Percentiles rank a stretch among this genome's conserved stretches.
phyloP scores from a whole-genome alignment of 78 protist species.

The Polysphondylium violaceum region DNA sequence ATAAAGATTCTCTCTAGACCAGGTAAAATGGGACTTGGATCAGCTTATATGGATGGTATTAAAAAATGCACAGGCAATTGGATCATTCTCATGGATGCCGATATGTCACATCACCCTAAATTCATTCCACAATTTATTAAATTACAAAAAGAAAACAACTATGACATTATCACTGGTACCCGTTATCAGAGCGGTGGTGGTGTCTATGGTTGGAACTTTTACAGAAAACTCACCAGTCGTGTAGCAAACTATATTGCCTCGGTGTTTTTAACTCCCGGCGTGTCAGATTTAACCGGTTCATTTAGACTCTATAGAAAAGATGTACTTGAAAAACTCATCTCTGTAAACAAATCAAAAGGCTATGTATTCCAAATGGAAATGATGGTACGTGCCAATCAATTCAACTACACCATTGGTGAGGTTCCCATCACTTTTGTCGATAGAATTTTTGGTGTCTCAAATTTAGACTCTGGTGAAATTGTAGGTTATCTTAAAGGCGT shows the following conservation, averaged over 20 bases:
- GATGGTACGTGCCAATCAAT: constrained; percentile 87
- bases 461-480: constrained; percentile 85
- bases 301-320: constrained; percentile 90
- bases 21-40: constrained; percentile 94
- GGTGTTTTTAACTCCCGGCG: constrained; percentile 85
- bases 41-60: constrained; percentile 91
- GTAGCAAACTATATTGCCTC: constrained; percentile 93
- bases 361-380: constrained; percentile 96
- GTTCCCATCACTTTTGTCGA: constrained; percentile 96
- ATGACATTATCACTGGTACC: constrained; percentile 95
- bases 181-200: constrained; percentile 92
- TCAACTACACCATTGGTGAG: constrained; percentile 85
- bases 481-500: constrained; percentile 84
- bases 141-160: constrained; percentile 81
- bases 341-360: constrained; percentile 85
- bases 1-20: constrained; percentile 81
- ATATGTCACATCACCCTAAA: constrained; percentile 96
- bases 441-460: constrained; percentile 93
- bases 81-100: constrained; percentile 95
- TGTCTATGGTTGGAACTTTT: constrained; percentile 94
- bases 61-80: constrained; percentile 91
- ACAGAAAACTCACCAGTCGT: constrained; percentile 86
- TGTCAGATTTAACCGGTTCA: constrained; percentile 94
- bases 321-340: constrained; percentile 85
- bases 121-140: constrained; percentile 92